These are phyloP conservation scores for Pugionium cornutum DNA, from an alignment of 345 rosid genomes.

Conservation along the genomic window DNA sequence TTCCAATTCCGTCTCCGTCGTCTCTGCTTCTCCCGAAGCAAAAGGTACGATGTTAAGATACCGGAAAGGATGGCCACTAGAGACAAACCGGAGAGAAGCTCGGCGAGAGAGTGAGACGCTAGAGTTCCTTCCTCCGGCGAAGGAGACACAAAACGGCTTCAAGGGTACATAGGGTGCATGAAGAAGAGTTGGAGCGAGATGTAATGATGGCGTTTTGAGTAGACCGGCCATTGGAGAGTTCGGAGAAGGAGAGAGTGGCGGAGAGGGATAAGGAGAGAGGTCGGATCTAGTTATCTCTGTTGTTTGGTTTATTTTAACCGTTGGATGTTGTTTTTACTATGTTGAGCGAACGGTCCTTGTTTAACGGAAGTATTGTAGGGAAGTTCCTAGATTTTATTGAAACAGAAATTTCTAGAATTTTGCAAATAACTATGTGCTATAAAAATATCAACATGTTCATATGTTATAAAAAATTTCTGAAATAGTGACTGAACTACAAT, in stretches of 20 bases:
- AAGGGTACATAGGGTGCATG: slow-evolving; percentile 36
- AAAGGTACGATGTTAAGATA: slow-evolving; percentile 50
- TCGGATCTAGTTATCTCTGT: slow-evolving; percentile 17
- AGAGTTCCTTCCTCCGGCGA: slow-evolving; percentile 43
- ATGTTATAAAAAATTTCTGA: too few species aligned
- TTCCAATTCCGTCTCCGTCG: slow-evolving; percentile 51
- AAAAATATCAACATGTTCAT: too few species aligned
- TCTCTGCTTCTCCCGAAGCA: slow-evolving; percentile 70
- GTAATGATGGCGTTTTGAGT: slow-evolving; percentile 60
- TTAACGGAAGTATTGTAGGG: slow-evolving; percentile 13
- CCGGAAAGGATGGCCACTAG: slow-evolving; percentile 42
- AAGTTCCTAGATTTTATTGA: slow-evolving; percentile 1
- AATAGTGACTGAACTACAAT: too few species aligned
- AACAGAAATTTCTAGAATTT: too few species aligned
- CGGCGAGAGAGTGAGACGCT: not conserved
- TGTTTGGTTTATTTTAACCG: slow-evolving; percentile 13
- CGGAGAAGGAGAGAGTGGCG: slow-evolving; percentile 1
- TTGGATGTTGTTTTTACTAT: slow-evolving; percentile 19
- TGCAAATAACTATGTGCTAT: too few species aligned
- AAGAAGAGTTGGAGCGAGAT: slow-evolving; percentile 41
- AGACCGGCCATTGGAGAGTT: slow-evolving; percentile 60
- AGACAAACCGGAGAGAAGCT: slow-evolving; percentile 41
- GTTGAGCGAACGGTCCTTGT: slow-evolving; percentile 17
- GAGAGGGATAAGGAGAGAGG: slow-evolving; percentile 32
- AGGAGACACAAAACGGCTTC: slow-evolving; percentile 45